Evolutionary conservation across 2,329 filamentous ascomycete genomes (phyloP).

Genomic region (Aspergillus neoniger): DNA sequence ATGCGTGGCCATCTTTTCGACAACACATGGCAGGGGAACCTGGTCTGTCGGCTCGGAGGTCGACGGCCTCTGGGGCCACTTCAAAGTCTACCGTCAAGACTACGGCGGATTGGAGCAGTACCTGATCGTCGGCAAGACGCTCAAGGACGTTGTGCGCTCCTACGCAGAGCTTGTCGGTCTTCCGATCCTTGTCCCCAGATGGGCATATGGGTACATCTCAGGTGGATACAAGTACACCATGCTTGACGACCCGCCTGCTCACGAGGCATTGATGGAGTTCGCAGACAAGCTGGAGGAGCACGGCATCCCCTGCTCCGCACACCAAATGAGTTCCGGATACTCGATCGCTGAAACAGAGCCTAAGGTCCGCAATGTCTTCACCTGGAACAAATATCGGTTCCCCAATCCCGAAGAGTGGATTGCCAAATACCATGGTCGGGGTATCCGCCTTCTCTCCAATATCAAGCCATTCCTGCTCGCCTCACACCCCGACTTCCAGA

Average conservation of each 20-base stretch:
- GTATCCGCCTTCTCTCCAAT: constrained; percentile 69
- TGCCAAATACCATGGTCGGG: constrained; percentile 61
- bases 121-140: constrained; percentile 64
- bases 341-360: constrained; percentile 67
- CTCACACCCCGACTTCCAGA: constrained; percentile 67
- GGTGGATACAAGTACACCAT: constrained; percentile 66
- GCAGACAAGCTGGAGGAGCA: constrained; percentile 62
- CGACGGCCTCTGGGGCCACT: constrained; percentile 74
- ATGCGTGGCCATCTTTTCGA: constrained; percentile 68
- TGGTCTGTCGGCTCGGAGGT: constrained; percentile 72
- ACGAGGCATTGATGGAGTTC: constrained; percentile 62
- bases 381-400: constrained; percentile 71
- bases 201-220: constrained; percentile 72
- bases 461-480: constrained; percentile 72
- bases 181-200: constrained; percentile 67
- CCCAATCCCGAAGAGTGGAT: constrained; percentile 67
- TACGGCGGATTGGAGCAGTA: constrained; percentile 73
- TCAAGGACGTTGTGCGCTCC: constrained; percentile 65
- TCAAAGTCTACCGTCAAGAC: constrained; percentile 73
- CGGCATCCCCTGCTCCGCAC: constrained; percentile 69
- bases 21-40: constrained; percentile 63
- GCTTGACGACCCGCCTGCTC: constrained; percentile 57
- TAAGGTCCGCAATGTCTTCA: constrained; percentile 70
- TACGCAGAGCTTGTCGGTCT: constrained; percentile 71
- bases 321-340: constrained; percentile 73